Conservation (phyloP, 176 grass and related monocot species). For the Ensete glaucum region DNA sequence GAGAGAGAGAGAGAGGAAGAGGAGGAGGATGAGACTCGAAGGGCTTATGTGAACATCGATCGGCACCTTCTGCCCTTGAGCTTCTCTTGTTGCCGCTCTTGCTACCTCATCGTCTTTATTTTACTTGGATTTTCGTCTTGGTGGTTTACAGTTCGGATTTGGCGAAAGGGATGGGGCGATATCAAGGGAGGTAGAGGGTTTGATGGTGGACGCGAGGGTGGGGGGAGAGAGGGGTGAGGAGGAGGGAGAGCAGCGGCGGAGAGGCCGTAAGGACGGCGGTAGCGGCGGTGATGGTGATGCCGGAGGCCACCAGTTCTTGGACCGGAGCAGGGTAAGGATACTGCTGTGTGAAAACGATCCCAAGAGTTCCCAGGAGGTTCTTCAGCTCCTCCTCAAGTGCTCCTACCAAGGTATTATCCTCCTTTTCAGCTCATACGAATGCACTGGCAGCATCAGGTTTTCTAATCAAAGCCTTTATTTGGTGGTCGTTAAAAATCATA, state of each 20-base stretch:
- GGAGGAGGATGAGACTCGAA: background rate
- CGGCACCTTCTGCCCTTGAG: background rate
- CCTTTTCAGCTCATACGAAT: background rate
- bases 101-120: background rate
- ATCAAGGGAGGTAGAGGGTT: background rate
- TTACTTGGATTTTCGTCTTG: background rate
- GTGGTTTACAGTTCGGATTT: background rate
- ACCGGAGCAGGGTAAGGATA: constrained; percentile 90
- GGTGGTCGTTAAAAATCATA: background rate
- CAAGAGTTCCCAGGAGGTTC: constrained; percentile 55
- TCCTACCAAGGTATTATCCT: constrained; percentile 62
- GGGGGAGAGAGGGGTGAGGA: constrained; percentile 3
- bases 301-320: constrained; percentile 44
- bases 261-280: constrained; percentile 7
- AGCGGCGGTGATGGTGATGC: constrained; percentile 14
- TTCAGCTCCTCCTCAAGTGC: constrained; percentile 72
- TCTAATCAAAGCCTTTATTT: background rate
- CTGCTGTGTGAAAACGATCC: constrained; percentile 72
- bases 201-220: background rate
- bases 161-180: background rate
- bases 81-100: background rate
- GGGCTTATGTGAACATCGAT: background rate
- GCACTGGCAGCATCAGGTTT: background rate
- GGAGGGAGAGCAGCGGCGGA: background rate
- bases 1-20: background rate